These are phyloP conservation scores for Paspalum notatum DNA, from an alignment of 176 grass and related monocot species.

Conservation along the genomic window DNA sequence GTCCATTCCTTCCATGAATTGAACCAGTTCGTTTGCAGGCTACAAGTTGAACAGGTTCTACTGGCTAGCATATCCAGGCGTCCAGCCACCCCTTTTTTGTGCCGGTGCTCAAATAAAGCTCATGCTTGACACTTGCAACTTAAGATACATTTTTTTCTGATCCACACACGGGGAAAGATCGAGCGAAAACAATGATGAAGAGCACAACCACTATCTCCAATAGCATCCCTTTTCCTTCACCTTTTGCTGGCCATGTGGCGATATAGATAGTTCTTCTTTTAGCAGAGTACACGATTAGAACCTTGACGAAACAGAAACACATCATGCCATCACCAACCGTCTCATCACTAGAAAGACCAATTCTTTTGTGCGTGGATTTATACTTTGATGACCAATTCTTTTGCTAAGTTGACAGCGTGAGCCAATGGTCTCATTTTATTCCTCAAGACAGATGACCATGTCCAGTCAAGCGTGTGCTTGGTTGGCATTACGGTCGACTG, in stretches of 20 bases:
- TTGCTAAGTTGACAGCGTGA: not conserved
- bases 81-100: not conserved
- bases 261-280: conserved; percentile 31
- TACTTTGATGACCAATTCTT: not conserved
- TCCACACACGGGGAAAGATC: conserved; percentile 14
- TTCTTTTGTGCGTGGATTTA: not conserved
- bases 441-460: too few relatives aligned
- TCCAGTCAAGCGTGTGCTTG: too few relatives aligned
- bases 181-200: conserved; percentile 31
- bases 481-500: too few relatives aligned
- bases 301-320: conserved; percentile 7
- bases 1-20: not conserved
- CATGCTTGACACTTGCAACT: conserved; percentile 19
- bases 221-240: not conserved
- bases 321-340: not conserved
- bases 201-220: not conserved
- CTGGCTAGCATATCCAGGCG: not conserved
- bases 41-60: not conserved
- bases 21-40: not conserved
- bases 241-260: conserved; percentile 3
- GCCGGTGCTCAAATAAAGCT: not conserved
- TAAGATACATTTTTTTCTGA: conserved; percentile 14
- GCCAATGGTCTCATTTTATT: not conserved
- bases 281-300: conserved; percentile 34
- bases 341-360: not conserved